Evolutionary conservation across 1,139 yeast species (phyloP).

Genomic region (Yamadazyma triangularis): DNA sequence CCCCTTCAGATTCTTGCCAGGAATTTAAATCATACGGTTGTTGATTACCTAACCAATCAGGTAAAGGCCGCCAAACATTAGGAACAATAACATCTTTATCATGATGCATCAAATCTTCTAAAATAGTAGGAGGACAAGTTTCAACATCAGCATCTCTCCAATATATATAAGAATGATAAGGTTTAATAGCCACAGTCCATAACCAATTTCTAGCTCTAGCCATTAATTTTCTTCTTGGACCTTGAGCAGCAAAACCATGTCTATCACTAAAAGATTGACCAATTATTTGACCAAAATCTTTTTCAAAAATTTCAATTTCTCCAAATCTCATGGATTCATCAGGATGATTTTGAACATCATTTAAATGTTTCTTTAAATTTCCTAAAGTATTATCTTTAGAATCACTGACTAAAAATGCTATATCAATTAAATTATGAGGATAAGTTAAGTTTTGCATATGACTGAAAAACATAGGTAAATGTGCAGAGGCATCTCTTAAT

Average conservation of each 20-base stretch:
- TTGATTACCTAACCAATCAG: conserved; percentile 84
- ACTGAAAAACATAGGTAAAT: conserved; percentile 57
- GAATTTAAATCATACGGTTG: conserved; percentile 90
- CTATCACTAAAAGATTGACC: conserved; percentile 51
- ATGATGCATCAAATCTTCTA: conserved; percentile 53
- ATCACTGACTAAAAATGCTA: conserved; percentile 56
- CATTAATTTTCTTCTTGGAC: conserved; percentile 51
- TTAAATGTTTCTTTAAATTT: conserved; percentile 36
- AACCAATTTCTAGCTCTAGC: conserved; percentile 54
- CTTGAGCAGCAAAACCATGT: conserved; percentile 53
- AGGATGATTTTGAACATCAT: conserved; percentile 39
- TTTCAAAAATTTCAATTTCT: conserved; percentile 51
- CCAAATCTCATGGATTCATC: conserved; percentile 46
- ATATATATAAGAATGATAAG: conserved; percentile 50
- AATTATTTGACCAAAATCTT: conserved; percentile 49
- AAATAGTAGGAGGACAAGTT: conserved; percentile 46
- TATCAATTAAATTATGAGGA: conserved; percentile 53
- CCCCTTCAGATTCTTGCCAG: conserved; percentile 88
- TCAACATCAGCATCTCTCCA: conserved; percentile 57
- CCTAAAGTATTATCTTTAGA: conserved; percentile 57
- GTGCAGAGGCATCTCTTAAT: conserved; percentile 58
- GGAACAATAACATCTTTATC: conserved; percentile 62
- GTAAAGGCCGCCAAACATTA: conserved; percentile 88
- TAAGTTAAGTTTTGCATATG: conserved; percentile 55
- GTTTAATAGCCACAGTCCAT: conserved; percentile 48